Evolutionary conservation across 2,329 filamentous ascomycete species (phyloP).

Genomic region (Rhynchosporium graminicola): DNA sequence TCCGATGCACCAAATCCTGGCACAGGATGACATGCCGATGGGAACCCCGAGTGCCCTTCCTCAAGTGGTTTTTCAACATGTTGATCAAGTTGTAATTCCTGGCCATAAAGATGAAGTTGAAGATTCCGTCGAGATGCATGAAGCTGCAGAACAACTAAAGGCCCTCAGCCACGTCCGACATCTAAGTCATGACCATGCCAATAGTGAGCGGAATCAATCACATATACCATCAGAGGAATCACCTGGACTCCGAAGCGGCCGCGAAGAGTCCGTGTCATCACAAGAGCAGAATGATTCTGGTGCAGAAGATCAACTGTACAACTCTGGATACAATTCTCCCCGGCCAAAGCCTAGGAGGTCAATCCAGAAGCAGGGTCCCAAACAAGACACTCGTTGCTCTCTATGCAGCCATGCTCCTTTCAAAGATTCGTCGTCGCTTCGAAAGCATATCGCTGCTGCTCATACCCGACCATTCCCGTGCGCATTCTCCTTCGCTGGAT

Average conservation of each 20-base stretch:
- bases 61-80: slow-evolving; percentile 36
- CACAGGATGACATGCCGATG: slow-evolving; percentile 34
- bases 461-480: slow-evolving; percentile 79
- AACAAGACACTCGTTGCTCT: slow-evolving; percentile 62
- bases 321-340: slow-evolving; percentile 41
- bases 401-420: slow-evolving; percentile 66
- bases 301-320: slow-evolving; percentile 44
- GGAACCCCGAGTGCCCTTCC: slow-evolving; percentile 31
- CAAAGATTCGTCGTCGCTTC: slow-evolving; percentile 65
- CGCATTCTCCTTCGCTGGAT: slow-evolving; percentile 82
- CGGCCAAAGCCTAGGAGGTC: slow-evolving; percentile 40
- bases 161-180: slow-evolving; percentile 64
- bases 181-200: slow-evolving; percentile 48
- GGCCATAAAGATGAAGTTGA: slow-evolving; percentile 53
- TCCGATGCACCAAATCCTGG: slow-evolving; percentile 26
- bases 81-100: slow-evolving; percentile 31
- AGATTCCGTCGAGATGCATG: slow-evolving; percentile 69
- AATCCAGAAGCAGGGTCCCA: slow-evolving; percentile 44
- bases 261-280: slow-evolving; percentile 47
- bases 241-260: slow-evolving; percentile 39
- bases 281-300: slow-evolving; percentile 44
- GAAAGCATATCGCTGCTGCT: slow-evolving; percentile 67
- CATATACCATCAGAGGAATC: slow-evolving; percentile 39
- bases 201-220: slow-evolving; percentile 39
- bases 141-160: slow-evolving; percentile 67